Base-by-base conservation (phyloP, 2,329 filamentous ascomycete species). In the Bimuria novae-zelandiae region DNA sequence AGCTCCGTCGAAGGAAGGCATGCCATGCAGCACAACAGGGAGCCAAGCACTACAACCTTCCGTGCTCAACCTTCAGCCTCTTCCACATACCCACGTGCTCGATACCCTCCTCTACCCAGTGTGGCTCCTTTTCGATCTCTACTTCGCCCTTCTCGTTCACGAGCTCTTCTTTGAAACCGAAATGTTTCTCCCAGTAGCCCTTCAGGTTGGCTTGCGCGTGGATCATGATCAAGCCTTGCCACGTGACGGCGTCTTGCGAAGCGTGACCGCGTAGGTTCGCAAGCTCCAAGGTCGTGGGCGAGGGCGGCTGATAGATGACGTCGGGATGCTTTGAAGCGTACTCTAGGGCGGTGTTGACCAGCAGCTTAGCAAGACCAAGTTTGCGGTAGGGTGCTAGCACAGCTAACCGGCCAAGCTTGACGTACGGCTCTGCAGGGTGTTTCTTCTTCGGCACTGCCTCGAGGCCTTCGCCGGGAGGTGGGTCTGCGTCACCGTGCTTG, bases 61-160 rank as follows among this genome's bases (percentile, higher is more conserved):
- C 56, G 25, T 36, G 50, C 16, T 62, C 62, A 36, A 78, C 56
- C 51, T 74, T 70, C 16, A 80, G 32, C 52, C 76, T 63, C 71
- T 75, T 82, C 82, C 84, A 96, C 92, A 97, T 95, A 54, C 89
- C 92, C 16, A 95, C 81, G 77, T 96, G 91, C 59, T 83, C 79
- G 49, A 96, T 93, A 3, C 89, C 90, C 67, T 94, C 91, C 72
- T 97, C 92, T 56, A 81, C 79, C 91, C 92, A 97, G 25, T 63
- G 67, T 27, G 62, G 62, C 49, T 73, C 69, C 17, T 66, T 68
- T 2, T 48, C 30, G 16, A 71, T 67, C 41, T 70, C 67, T 1
- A 72, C 59, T 10, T 67, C 55, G 19, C 67, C 70, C 1, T 63
- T 45, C 27, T 72, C 80, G 0, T 90, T 89, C 83, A 93, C 84